A percentile compares a stretch with the other conserved stretches of the same genome.
Evolutionary conservation across 305 asterid species (phyloP).

Genomic region (Fraxinus platypoda): DNA sequence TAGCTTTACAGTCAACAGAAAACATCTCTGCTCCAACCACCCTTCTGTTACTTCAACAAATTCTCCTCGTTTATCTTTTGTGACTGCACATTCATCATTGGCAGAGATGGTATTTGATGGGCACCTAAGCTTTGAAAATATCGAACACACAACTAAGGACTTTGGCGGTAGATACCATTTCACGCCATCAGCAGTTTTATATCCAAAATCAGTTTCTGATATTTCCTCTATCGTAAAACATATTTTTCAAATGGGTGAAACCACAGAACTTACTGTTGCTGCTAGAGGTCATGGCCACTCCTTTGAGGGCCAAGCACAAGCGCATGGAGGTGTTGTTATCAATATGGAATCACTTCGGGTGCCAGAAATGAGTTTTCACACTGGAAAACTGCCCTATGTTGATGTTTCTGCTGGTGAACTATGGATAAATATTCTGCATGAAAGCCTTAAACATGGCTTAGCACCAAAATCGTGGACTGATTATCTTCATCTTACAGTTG

Average conservation of each 20-base stretch:
- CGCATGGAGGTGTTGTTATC: slow-evolving; percentile 60
- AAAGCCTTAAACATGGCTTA: slow-evolving; percentile 69
- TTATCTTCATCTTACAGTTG: slow-evolving; percentile 89
- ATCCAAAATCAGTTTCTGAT: slow-evolving; percentile 77
- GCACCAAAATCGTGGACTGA: slow-evolving; percentile 96
- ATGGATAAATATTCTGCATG: slow-evolving; percentile 83
- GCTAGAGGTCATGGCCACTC: slow-evolving; percentile 94
- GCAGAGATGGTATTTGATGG: slow-evolving; percentile 54
- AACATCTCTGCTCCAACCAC: slow-evolving; percentile 38
- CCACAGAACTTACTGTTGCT: slow-evolving; percentile 61
- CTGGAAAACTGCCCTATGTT: slow-evolving; percentile 54
- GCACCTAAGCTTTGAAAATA: slow-evolving; percentile 41
- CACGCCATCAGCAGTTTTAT: slow-evolving; percentile 66
- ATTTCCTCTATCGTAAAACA: slow-evolving; percentile 48
- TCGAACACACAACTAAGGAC: slow-evolving; percentile 61
- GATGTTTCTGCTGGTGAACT: slow-evolving; percentile 88
- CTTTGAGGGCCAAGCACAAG: slow-evolving; percentile 81
- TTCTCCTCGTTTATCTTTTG: slow-evolving; percentile 19
- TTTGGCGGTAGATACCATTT: slow-evolving; percentile 66
- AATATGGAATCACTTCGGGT: slow-evolving; percentile 62
- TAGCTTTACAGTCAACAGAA: slow-evolving; percentile 43
- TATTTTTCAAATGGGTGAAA: slow-evolving; percentile 45
- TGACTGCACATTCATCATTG: slow-evolving; percentile 39
- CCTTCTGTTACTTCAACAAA: slow-evolving; percentile 17
- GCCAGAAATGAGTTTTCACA: slow-evolving; percentile 47